Conservation (phyloP, 257 asterid species). For the Gentiana dahurica region DNA sequence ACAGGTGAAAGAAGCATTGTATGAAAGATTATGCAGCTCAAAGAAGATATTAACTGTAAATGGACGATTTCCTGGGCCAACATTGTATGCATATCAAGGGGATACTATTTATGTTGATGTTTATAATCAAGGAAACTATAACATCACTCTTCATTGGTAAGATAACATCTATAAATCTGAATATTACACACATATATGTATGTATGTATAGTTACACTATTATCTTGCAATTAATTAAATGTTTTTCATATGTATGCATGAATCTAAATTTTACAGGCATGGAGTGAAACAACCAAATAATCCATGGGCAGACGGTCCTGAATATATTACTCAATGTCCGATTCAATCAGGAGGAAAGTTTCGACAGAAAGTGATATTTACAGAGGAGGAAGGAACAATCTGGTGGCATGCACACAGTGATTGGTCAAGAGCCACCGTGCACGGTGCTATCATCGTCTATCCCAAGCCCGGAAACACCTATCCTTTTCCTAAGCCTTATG, state of each 20-base stretch:
- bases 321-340: slow-evolving; percentile 44
- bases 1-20: slow-evolving; percentile 27
- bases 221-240: no score
- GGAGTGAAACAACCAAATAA: slow-evolving; percentile 41
- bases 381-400: slow-evolving; percentile 41
- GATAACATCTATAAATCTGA: background rate
- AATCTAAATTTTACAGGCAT: slow-evolving; percentile 23
- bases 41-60: slow-evolving; percentile 44
- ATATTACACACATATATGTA: rapidly evolving
- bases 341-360: slow-evolving; percentile 31
- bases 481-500: slow-evolving; percentile 37
- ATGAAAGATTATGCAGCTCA: slow-evolving; percentile 26
- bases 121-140: slow-evolving; percentile 22
- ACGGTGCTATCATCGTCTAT: slow-evolving; percentile 31
- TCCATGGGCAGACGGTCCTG: slow-evolving; percentile 61
- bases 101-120: slow-evolving; percentile 28
- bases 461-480: slow-evolving; percentile 16
- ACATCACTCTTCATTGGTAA: slow-evolving; percentile 46
- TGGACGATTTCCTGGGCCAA: slow-evolving; percentile 46
- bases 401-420: slow-evolving; percentile 61
- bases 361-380: slow-evolving; percentile 22
- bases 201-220: background rate
- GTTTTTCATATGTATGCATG: no score
- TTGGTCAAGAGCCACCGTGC: slow-evolving; percentile 45
- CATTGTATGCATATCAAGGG: slow-evolving; percentile 22